Base-by-base conservation (phyloP, 176 grass and related monocot species). In the Musa schizocarpa region DNA sequence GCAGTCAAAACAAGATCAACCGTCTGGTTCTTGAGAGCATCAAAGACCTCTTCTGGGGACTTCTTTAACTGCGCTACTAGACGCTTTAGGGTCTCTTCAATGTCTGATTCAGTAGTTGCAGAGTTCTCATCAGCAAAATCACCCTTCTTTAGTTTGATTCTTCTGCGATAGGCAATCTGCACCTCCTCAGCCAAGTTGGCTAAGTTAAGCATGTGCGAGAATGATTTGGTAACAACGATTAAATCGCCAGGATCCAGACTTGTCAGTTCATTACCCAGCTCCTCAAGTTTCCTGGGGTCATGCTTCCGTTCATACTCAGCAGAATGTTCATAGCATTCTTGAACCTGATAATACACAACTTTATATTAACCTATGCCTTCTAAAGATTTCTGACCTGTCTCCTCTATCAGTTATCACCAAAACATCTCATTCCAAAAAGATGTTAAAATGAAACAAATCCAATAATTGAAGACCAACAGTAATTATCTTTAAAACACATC, bases 131-230 rank as follows among this genome's bases (percentile, higher is more conserved):
- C 92, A 82, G 52, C 83, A 84, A 96, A 96, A 77, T 89, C 92
- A 57, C 92, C 89, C 61, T 89, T 96, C 54, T 96, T 96, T 27
- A 96, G 83, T 75, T 96, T 92, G 72, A 81, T 89, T 34, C 87
- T 89, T 74, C 89, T 92, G 48, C 87, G 82, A 59, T 90, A 89
- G 2, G 89, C 92, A 84, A 96, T 96, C 80, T 96, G 92, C 66
- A 96, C 89, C 81, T 96, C 92, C 85, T 96, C 92, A 71, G 89
- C 92, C 81, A 96, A 90, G 82, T 96, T 96, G 65, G 87, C 92
- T 76, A 92, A 88, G 74, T 86, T 96, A 84, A 96, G 92, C 92
- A 96, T 92, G 85, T 96, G 89, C 13, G 87, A 92, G 77, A 96
- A 90, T 70, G 92, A 89, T 77, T 92, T 96, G 11, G 85, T 79